Percentiles rank a stretch among this genome's conserved stretches.
phyloP scores from a whole-genome alignment of 1,284 basidiomycete species.

The Golubevia pallescens region DNA sequence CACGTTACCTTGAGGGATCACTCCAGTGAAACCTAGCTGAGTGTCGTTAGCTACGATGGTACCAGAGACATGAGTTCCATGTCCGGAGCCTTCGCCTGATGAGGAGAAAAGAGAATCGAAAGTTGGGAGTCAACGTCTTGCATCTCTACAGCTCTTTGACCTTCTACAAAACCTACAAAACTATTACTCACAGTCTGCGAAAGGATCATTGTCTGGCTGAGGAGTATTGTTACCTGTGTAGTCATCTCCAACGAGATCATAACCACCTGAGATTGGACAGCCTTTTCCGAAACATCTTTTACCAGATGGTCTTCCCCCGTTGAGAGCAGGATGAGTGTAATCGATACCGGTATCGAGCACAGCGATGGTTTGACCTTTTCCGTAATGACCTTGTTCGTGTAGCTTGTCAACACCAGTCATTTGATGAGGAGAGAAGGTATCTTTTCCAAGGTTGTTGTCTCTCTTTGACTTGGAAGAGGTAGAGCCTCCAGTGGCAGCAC shows the following conservation, averaged over 20 bases:
- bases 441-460: slow-evolving; percentile 13
- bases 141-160: background rate
- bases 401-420: slow-evolving; percentile 67
- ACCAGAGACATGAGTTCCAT: slow-evolving; percentile 72
- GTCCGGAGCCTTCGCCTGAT: slow-evolving; percentile 16
- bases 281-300: slow-evolving; percentile 36
- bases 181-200: slow-evolving; percentile 68
- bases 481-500: slow-evolving; percentile 17
- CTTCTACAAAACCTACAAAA: background rate
- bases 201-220: slow-evolving; percentile 64
- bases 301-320: slow-evolving; percentile 64
- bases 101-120: background rate
- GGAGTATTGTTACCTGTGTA: slow-evolving; percentile 63
- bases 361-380: no score
- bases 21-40: slow-evolving; percentile 36
- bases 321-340: slow-evolving; percentile 72
- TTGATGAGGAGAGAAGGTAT: slow-evolving; percentile 37
- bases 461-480: background rate
- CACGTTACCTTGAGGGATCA: slow-evolving; percentile 27
- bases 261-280: slow-evolving; percentile 33
- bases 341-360: slow-evolving; percentile 67
- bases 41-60: slow-evolving; percentile 72
- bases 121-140: no score
- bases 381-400: slow-evolving; percentile 65
- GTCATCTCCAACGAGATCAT: slow-evolving; percentile 55